A percentile compares a stretch with the other conserved stretches of the same genome.
Evolutionary conservation across 345 rosid genomes (phyloP).

Genomic region (Salix suchowensis): DNA sequence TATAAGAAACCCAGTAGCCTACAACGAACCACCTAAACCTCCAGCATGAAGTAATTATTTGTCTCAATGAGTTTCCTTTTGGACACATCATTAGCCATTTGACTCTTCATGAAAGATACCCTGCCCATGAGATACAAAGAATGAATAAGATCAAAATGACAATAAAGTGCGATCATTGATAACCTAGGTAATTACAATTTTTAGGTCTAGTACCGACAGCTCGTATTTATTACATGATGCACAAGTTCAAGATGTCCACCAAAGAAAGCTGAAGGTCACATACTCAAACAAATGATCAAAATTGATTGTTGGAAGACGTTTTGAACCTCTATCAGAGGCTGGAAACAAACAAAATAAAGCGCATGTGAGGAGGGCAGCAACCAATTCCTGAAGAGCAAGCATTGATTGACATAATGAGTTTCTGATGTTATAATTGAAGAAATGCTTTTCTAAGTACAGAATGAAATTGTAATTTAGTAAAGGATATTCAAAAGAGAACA

Average conservation of each 20-base stretch:
- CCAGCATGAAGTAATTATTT: not conserved
- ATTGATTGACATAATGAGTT: slow-evolving; percentile 1
- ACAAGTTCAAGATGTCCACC: slow-evolving; percentile 8
- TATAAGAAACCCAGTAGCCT: not conserved
- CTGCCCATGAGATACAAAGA: not conserved
- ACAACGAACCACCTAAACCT: not conserved
- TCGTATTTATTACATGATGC: not conserved
- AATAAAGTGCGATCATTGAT: not conserved
- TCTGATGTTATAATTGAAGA: not conserved
- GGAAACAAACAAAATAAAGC: slow-evolving; percentile 88
- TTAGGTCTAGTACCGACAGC: not conserved
- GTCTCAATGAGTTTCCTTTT: not conserved
- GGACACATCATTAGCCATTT: not conserved
- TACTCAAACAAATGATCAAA: slow-evolving; percentile 80
- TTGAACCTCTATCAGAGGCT: slow-evolving; percentile 45
- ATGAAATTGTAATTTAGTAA: not conserved
- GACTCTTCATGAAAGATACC: not conserved
- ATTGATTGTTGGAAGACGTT: slow-evolving; percentile 70
- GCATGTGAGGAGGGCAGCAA: slow-evolving; percentile 77
- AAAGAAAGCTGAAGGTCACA: slow-evolving; percentile 40
- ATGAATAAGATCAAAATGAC: not conserved
- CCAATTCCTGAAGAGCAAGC: slow-evolving; percentile 63
- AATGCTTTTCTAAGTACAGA: not conserved
- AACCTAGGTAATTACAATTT: not conserved
- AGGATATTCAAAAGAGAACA: not conserved